Conservation (phyloP, 2,329 filamentous ascomycete species). For the Fusarium sp. region DNA sequence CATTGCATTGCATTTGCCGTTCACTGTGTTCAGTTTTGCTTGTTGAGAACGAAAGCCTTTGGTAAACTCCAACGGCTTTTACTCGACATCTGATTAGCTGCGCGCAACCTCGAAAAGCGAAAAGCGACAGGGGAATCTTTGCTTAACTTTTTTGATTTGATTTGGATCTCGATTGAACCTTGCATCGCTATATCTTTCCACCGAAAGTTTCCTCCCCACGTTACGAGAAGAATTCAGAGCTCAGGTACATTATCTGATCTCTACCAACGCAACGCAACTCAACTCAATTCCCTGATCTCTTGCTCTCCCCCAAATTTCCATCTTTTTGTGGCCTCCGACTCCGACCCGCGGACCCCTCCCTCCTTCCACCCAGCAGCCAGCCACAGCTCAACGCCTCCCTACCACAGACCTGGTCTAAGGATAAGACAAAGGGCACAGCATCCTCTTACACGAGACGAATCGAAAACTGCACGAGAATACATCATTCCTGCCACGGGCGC, state of each 20-base stretch:
- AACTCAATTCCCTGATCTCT: constrained; percentile 6
- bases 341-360: constrained; percentile 32
- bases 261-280: background rate
- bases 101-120: background rate
- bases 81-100: background rate
- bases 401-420: background rate
- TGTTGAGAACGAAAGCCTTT: constrained; percentile 1
- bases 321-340: constrained; percentile 30
- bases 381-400: constrained; percentile 21
- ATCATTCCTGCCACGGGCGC: constrained; percentile 3
- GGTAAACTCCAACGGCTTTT: constrained; percentile 3
- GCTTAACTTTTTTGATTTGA: background rate
- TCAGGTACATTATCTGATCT: background rate
- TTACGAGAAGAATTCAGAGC: background rate
- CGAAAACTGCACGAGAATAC: constrained; percentile 9
- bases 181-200: constrained; percentile 12
- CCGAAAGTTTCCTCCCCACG: background rate
- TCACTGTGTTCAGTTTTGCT: constrained; percentile 2
- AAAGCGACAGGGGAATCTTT: constrained; percentile 11
- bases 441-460: constrained; percentile 17
- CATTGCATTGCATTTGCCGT: constrained; percentile 1
- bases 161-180: constrained; percentile 23
- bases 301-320: constrained; percentile 2
- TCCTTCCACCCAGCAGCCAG: constrained; percentile 17
- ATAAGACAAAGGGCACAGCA: constrained; percentile 18